Percentiles rank a stretch among this genome's conserved stretches.
Conservation (phyloP, 2,329 filamentous ascomycete genomes). For the Diaporthe sp. region DNA sequence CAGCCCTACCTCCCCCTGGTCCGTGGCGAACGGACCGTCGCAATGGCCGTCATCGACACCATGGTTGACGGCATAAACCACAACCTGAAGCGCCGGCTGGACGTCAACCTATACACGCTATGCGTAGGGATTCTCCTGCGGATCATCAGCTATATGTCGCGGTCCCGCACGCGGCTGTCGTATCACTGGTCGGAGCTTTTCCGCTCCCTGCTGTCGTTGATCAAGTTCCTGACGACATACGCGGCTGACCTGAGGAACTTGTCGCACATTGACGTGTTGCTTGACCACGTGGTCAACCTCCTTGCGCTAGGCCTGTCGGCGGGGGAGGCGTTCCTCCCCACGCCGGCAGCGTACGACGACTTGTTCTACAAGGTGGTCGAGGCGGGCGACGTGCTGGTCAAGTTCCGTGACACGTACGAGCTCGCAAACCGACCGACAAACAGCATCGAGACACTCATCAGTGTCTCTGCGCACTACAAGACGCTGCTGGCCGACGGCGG, state of each 20-base stretch:
- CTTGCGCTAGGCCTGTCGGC: slow-evolving; percentile 85
- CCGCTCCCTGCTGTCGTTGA: slow-evolving; percentile 85
- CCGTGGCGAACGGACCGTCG: slow-evolving; percentile 77
- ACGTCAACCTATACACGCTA: slow-evolving; percentile 85
- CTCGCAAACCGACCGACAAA: slow-evolving; percentile 67
- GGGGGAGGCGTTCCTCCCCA: slow-evolving; percentile 91
- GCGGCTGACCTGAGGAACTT: slow-evolving; percentile 78
- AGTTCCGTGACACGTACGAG: slow-evolving; percentile 83
- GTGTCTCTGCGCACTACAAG: slow-evolving; percentile 87
- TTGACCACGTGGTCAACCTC: slow-evolving; percentile 83
- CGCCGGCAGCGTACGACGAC: slow-evolving; percentile 90
- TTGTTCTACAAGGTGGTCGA: slow-evolving; percentile 99
- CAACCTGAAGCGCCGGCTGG: slow-evolving; percentile 86
- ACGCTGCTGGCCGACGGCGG: slow-evolving; percentile 75
- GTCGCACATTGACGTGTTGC: slow-evolving; percentile 76
- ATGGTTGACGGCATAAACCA: slow-evolving; percentile 94
- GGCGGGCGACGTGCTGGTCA: slow-evolving; percentile 82
- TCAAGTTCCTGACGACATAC: slow-evolving; percentile 92
- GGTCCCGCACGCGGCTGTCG: slow-evolving; percentile 80
- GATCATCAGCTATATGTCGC: slow-evolving; percentile 84
- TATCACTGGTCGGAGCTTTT: slow-evolving; percentile 99
- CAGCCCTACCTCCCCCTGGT: slow-evolving; percentile 85
- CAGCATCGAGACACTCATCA: slow-evolving; percentile 87
- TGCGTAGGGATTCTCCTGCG: slow-evolving; percentile 85
- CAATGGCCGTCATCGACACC: slow-evolving; percentile 82